Percentiles rank a stretch among this genome's conserved stretches.
Evolutionary conservation across 2,329 filamentous ascomycete species (phyloP).

Genomic region (Diplodia mutila): DNA sequence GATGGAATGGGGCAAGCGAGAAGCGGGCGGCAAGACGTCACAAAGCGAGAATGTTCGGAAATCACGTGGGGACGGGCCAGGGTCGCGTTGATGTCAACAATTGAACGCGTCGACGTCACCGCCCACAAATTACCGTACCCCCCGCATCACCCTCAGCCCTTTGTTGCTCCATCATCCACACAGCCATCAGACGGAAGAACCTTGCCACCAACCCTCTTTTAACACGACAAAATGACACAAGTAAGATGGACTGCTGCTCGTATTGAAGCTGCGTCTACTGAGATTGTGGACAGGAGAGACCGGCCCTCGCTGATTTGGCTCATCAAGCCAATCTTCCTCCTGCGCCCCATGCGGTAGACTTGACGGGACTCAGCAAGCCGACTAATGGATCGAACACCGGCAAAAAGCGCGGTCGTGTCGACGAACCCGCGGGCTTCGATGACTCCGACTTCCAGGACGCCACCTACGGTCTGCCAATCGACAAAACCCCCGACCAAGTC

Average conservation of each 20-base stretch:
- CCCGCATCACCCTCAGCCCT: not conserved
- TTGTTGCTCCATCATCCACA: not conserved
- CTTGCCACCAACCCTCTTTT: not conserved
- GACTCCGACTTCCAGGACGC: not conserved
- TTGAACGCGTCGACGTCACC: not conserved
- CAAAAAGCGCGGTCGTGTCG: conserved; percentile 3
- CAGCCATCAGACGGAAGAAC: too few species aligned
- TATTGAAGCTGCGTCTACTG: not conserved
- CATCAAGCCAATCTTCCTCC: not conserved
- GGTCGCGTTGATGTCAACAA: not conserved
- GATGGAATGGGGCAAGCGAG: too few species aligned
- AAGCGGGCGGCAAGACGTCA: not conserved
- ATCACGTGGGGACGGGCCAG: not conserved
- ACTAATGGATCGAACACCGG: not conserved
- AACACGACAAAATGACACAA: not conserved
- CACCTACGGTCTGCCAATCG: not conserved
- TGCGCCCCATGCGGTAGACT: not conserved
- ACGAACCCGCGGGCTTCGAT: not conserved
- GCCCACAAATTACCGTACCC: not conserved
- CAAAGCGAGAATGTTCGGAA: not conserved
- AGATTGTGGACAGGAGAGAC: not conserved
- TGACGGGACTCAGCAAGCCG: not conserved
- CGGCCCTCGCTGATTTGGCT: not conserved
- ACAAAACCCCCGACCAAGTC: conserved; percentile 37
- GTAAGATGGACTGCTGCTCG: not conserved